A percentile compares a stretch with the other conserved stretches of the same genome.
phyloP scores from a whole-genome alignment of 129 eudicot species.

The Flaveria brownii region DNA sequence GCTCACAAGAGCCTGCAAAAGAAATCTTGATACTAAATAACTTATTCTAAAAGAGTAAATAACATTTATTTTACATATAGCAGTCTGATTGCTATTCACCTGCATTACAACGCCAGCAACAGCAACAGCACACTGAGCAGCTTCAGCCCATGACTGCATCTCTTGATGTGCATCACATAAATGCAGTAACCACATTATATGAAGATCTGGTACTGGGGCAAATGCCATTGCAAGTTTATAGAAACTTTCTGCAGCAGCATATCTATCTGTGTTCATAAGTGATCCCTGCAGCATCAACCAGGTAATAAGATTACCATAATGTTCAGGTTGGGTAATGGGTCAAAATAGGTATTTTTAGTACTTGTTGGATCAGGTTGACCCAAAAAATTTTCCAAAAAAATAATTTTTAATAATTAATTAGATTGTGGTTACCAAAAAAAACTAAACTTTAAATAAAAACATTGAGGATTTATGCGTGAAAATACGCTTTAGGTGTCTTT shows the following conservation, averaged over 20 bases:
- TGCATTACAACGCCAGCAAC: slow-evolving; percentile 99
- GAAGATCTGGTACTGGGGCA: slow-evolving; percentile 99
- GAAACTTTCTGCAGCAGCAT: slow-evolving; percentile 98
- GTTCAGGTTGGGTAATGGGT: neutral
- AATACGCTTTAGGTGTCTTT: neutral
- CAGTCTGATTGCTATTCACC: slow-evolving; percentile 40
- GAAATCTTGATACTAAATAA: slow-evolving; percentile 2
- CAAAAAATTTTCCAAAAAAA: neutral
- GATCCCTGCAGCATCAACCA: slow-evolving; percentile 58
- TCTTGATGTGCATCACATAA: slow-evolving; percentile 99
- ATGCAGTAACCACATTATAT: slow-evolving; percentile 97
- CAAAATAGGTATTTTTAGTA: slow-evolving; percentile 10
- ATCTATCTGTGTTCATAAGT: slow-evolving; percentile 92
- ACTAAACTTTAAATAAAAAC: neutral
- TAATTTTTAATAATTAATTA: neutral
- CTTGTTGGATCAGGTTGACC: neutral
- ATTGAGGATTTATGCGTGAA: neutral
- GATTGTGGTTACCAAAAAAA: neutral
- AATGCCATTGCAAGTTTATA: slow-evolving; percentile 98
- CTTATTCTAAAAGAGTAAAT: neutral
- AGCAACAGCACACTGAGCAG: slow-evolving; percentile 99
- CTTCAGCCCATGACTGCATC: slow-evolving; percentile 99
- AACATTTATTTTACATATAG: neutral
- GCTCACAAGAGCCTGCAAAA: slow-evolving; percentile 80
- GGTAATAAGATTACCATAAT: slow-evolving; percentile 15